Evolutionary conservation across 1,284 basidiomycete species (phyloP), one percentile per base, ranked within the genome.

Genomic region (Sporisorium exsertum): DNA sequence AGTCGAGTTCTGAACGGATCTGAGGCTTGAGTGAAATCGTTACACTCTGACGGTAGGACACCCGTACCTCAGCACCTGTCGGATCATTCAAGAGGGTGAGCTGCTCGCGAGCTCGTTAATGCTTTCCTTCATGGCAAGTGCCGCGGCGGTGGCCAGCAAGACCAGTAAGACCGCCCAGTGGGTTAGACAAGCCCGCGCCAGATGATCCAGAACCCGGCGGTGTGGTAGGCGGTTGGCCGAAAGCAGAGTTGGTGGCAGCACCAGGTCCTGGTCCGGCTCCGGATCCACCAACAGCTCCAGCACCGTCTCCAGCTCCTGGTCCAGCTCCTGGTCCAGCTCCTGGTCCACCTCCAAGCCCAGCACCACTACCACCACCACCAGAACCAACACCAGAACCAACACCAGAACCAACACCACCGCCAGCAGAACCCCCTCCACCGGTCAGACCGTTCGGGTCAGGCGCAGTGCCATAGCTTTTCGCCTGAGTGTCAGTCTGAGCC

Each of bases 111-210:
- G 18, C 27, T 18, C 9, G n/a, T 22, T 16, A 9, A 35, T 55
- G 24, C 53, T 55, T 42, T 10, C n/a, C 40, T 3, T 2, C 26
- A 13, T 5, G 26, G 22, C 60, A 63, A 18, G 32, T 26, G 10
- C 47, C 20, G 26, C 53, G 60, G 29, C 53, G 53, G 29, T 63
- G 59, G 7, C 59, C 52, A 18, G 52, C 52, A 27, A 49, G 52
- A 4, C 59, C 52, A 24, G 52, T 29, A n/a, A 54, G 52, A 27
- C 20, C 32, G 32, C 32, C 27, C 9, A 32, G 32, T 5, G 32
- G 58, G 29, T 9, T 27, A 42, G 42, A n/a, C 26, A 12, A 43
- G 37, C 37, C 40, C 12, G 40, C 22, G 13, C 10, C 20, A 26
- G n/a, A 13, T 4, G 29, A 32, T 2, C n/a, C 29, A 40, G 37